phyloP scores from a whole-genome alignment of 1,284 basidiomycete species.

The Cutaneotrichosporon arboriforme region DNA sequence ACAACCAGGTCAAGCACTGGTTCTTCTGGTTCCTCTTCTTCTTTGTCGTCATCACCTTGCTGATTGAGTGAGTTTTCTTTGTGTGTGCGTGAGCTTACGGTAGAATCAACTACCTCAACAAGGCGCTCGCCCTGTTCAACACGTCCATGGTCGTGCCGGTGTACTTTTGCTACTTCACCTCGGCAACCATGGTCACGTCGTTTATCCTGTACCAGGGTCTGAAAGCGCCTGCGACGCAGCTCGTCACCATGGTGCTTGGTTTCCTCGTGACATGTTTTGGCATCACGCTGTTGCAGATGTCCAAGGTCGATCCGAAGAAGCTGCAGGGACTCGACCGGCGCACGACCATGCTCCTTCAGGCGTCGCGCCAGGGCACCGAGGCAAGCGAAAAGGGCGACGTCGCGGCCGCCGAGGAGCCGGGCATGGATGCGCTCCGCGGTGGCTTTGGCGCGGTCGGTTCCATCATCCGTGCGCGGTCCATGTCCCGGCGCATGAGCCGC shows the following conservation, averaged over 20 bases:
- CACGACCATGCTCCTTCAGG: conserved; percentile 77
- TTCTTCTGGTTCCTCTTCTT: conserved; percentile 82
- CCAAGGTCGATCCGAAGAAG: conserved; percentile 59
- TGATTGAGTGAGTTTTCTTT: conserved; percentile 20
- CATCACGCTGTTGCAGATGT: conserved; percentile 92
- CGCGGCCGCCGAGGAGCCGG: conserved; percentile 53
- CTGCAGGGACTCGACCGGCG: conserved; percentile 70
- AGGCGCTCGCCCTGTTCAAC: conserved; percentile 93
- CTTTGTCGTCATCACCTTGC: conserved; percentile 76
- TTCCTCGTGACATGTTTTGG: conserved; percentile 66
- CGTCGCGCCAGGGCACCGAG: conserved; percentile 62
- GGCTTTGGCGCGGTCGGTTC: conserved; percentile 82
- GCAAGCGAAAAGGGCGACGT: conserved; percentile 48
- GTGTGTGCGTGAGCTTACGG: background rate
- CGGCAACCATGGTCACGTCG: conserved; percentile 81
- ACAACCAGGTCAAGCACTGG: conserved; percentile 53
- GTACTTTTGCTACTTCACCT: conserved; percentile 66
- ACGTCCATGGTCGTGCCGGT: conserved; percentile 71
- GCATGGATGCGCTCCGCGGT: conserved; percentile 82
- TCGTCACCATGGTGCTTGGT: conserved; percentile 81
- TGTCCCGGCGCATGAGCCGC: conserved; percentile 26
- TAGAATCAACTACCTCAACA: conserved; percentile 91
- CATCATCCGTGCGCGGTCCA: conserved; percentile 70
- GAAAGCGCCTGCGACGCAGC: conserved; percentile 64
- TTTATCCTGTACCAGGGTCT: conserved; percentile 88